phyloP scores from a whole-genome alignment of 2,329 filamentous ascomycete species.

The Pseudocercospora pini-densiflorae region DNA sequence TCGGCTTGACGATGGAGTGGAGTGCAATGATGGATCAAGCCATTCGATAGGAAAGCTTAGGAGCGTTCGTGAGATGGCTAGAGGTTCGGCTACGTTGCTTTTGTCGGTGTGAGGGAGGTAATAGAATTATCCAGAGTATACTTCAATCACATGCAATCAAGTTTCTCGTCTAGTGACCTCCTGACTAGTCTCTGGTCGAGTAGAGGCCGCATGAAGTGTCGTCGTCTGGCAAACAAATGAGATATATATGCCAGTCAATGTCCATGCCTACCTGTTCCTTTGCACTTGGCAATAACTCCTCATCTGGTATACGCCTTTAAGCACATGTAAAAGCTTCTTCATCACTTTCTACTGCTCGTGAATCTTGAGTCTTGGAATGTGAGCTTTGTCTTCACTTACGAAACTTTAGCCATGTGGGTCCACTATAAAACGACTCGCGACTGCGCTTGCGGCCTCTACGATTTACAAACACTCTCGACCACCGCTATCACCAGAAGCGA shows the following conservation, averaged over 20 bases:
- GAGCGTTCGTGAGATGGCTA: neutral
- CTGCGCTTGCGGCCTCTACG: neutral
- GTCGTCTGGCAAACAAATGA: neutral
- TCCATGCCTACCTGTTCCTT: neutral
- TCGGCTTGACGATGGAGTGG: neutral
- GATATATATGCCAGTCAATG: neutral
- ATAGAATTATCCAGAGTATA: too few relatives aligned
- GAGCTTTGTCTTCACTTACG: neutral
- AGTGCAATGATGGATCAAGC: too few relatives aligned
- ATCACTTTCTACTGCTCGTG: neutral
- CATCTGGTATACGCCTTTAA: neutral
- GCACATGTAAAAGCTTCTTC: neutral
- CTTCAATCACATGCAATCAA: neutral
- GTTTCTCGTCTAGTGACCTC: neutral
- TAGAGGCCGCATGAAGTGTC: neutral
- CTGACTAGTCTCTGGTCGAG: neutral
- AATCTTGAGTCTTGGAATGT: neutral
- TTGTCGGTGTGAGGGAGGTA: too few relatives aligned
- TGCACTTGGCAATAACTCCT: neutral
- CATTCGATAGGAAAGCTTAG: too few relatives aligned
- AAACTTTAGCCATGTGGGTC: neutral
- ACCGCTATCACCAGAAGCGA: neutral
- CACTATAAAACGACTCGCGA: neutral
- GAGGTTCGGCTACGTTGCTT: neutral
- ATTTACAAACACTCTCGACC: too few relatives aligned